Evolutionary conservation across 2,329 filamentous ascomycete genomes (phyloP).

Genomic region (Talaromyces sp.): DNA sequence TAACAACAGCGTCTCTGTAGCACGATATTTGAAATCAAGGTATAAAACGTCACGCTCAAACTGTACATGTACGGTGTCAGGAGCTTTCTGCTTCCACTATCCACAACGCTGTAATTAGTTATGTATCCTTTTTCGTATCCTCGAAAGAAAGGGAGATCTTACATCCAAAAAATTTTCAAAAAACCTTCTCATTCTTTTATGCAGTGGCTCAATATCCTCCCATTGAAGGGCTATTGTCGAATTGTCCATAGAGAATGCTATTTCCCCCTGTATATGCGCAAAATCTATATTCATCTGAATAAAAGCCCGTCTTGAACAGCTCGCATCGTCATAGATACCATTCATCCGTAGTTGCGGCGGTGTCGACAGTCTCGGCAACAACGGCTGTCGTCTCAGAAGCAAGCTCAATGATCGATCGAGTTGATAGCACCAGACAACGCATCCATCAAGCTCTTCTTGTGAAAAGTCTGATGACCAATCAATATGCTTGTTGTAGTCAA

Average conservation of each 20-base stretch:
- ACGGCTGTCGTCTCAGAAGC: constrained; percentile 21
- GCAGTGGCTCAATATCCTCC: neutral
- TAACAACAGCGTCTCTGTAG: neutral
- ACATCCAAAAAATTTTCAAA: neutral
- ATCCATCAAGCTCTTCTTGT: constrained; percentile 20
- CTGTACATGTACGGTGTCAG: neutral
- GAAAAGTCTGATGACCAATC: neutral
- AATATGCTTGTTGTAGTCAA: neutral
- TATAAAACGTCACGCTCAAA: neutral
- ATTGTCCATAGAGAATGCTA: neutral
- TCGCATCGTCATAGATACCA: neutral
- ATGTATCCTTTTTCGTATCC: neutral
- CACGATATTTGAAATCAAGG: neutral
- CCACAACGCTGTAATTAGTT: neutral
- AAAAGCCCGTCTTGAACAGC: neutral
- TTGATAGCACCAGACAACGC: constrained; percentile 26
- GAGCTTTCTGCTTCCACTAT: neutral
- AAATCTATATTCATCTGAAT: neutral
- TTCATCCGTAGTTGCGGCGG: neutral
- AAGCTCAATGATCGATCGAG: constrained; percentile 25
- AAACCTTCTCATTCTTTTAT: neutral
- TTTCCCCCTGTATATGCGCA: constrained; percentile 4
- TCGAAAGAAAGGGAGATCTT: neutral
- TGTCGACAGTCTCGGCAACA: constrained; percentile 14
- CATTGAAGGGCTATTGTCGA: neutral